These are phyloP conservation scores for Nissolia schottii DNA, from an alignment of 306 rosid species.

Conservation along the genomic window DNA sequence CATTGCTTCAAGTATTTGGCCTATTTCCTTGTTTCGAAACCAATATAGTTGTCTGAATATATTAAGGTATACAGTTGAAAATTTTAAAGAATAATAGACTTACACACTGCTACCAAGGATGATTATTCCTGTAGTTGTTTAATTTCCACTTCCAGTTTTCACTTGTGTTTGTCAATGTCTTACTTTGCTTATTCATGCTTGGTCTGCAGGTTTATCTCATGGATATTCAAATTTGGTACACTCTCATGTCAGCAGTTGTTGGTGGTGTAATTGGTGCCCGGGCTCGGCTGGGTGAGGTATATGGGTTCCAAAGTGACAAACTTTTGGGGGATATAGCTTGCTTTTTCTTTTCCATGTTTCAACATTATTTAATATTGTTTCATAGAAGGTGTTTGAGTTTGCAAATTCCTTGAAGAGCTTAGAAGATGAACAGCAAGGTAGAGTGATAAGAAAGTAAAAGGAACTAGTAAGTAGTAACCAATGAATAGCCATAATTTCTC, in stretches of 20 bases:
- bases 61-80: background rate
- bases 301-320: background rate
- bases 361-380: background rate
- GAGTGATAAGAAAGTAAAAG: constrained; percentile 1
- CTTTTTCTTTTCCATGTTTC: background rate
- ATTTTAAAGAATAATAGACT: background rate
- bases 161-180: background rate
- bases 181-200: constrained; percentile 27
- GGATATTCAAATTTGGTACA: constrained; percentile 95
- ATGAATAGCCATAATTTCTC: background rate
- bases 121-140: background rate
- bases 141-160: background rate
- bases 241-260: constrained; percentile 79
- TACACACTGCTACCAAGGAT: background rate
- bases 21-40: too few relatives aligned
- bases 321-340: background rate
- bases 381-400: background rate
- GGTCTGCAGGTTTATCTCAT: constrained; percentile 81
- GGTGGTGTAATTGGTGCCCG: constrained; percentile 98
- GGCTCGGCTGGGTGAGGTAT: constrained; percentile 96
- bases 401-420: background rate
- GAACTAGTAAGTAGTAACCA: background rate
- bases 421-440: background rate
- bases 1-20: too few relatives aligned
- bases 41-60: background rate